Conservation (phyloP, 345 rosid genomes). For the Viola odorata region DNA sequence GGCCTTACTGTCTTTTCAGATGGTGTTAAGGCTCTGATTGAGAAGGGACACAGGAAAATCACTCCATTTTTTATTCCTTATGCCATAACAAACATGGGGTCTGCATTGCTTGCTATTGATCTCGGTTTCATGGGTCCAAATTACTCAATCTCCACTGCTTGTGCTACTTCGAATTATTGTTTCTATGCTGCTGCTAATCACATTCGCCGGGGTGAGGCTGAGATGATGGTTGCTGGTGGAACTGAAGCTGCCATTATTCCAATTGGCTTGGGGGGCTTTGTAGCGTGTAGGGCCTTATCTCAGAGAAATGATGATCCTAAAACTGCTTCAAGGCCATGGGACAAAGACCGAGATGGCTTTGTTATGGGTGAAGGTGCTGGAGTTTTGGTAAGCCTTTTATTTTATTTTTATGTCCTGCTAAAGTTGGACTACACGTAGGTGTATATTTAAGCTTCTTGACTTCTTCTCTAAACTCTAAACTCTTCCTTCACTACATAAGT, state of each 20-base stretch:
- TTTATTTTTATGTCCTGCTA: neutral
- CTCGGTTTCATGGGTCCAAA: constrained; percentile 99
- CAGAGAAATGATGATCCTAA: constrained; percentile 98
- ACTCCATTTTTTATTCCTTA: constrained; percentile 91
- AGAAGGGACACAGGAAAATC: constrained; percentile 81
- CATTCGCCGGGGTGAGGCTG: constrained; percentile 99
- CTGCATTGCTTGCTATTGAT: constrained; percentile 90
- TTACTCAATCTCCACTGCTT: constrained; percentile 96
- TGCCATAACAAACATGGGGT: constrained; percentile 91
- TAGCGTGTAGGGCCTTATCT: constrained; percentile 94
- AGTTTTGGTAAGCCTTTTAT: constrained; percentile 65
- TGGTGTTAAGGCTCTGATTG: constrained; percentile 74
- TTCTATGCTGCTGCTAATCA: constrained; percentile 98
- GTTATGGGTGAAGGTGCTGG: constrained; percentile 99
- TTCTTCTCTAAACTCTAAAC: too few species aligned
- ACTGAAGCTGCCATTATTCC: constrained; percentile 98
- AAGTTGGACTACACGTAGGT: neutral
- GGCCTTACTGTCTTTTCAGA: constrained; percentile 85
- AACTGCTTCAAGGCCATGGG: constrained; percentile 99
- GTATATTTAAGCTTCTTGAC: neutral
- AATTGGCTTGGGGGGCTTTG: constrained; percentile 93
- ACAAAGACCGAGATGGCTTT: constrained; percentile 85
- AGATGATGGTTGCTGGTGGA: constrained; percentile 98
- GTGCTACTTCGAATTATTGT: constrained; percentile 96
- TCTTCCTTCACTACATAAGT: neutral